Conservation (phyloP, 164 flowering plant species). For the Brasenia schreberi region DNA sequence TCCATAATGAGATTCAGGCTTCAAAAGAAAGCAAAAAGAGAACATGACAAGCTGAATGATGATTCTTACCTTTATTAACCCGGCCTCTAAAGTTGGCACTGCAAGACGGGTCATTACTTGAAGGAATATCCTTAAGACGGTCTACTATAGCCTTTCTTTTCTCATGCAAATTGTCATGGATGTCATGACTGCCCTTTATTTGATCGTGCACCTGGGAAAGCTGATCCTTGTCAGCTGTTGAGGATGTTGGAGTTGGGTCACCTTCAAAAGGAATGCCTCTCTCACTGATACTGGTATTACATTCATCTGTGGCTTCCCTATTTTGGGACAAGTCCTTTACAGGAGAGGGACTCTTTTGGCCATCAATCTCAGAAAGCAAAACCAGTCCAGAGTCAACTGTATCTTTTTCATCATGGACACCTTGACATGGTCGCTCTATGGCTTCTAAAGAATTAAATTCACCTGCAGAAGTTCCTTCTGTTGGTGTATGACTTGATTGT, state of each 20-base stretch:
- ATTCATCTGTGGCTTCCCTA: slow-evolving; percentile 11
- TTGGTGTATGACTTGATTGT: slow-evolving; percentile 27
- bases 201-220: background rate
- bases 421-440: slow-evolving; percentile 13
- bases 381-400: slow-evolving; percentile 10
- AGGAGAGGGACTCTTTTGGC: slow-evolving; percentile 13
- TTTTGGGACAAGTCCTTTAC: slow-evolving; percentile 16
- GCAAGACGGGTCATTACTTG: slow-evolving; percentile 21
- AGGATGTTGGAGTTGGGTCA: background rate
- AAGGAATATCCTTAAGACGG: slow-evolving; percentile 15
- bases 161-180: slow-evolving; percentile 12
- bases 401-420: slow-evolving; percentile 9
- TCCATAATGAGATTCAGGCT: too few species aligned
- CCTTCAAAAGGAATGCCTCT: background rate
- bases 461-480: slow-evolving; percentile 11
- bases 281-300: slow-evolving; percentile 3
- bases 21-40: background rate
- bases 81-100: slow-evolving; percentile 18
- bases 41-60: background rate
- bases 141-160: slow-evolving; percentile 20
- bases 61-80: slow-evolving; percentile 43
- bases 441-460: background rate
- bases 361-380: slow-evolving; percentile 15
- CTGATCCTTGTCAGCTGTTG: background rate
- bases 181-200: slow-evolving; percentile 11